Evolutionary conservation across 2,329 filamentous ascomycete species (phyloP).

Genomic region (Penicillium decumbens): DNA sequence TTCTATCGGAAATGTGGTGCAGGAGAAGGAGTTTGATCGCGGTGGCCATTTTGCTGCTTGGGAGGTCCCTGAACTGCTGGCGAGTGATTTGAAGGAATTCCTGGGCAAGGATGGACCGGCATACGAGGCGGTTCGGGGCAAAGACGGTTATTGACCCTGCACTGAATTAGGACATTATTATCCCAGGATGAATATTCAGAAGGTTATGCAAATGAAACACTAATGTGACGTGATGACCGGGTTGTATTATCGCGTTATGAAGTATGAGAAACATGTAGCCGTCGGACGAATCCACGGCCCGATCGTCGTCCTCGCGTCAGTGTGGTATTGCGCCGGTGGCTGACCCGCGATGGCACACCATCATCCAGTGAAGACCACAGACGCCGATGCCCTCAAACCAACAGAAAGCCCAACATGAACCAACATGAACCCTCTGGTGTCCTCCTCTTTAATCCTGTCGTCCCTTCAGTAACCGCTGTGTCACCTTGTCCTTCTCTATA

Average conservation of each 20-base stretch:
- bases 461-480: constrained; percentile 96
- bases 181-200: background rate
- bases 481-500: constrained; percentile 99
- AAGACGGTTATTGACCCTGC: constrained; percentile 30
- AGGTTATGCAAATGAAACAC: background rate
- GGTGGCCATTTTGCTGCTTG: constrained; percentile 54
- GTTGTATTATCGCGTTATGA: constrained; percentile 26
- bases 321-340: constrained; percentile 16
- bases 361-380: constrained; percentile 26
- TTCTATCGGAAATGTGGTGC: constrained; percentile 50
- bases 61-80: constrained; percentile 47
- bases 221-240: constrained; percentile 20
- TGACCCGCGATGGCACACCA: constrained; percentile 18
- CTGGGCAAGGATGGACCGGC: constrained; percentile 43
- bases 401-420: constrained; percentile 26
- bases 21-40: constrained; percentile 42
- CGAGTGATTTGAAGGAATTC: constrained; percentile 46
- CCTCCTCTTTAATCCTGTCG: constrained; percentile 69
- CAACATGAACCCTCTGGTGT: constrained; percentile 11
- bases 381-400: constrained; percentile 25
- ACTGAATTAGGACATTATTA: background rate
- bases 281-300: constrained; percentile 8
- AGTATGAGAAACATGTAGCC: constrained; percentile 21
- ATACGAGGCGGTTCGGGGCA: constrained; percentile 32
- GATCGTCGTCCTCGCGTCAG: constrained; percentile 13